Evolutionary conservation across 345 rosid species (phyloP), one percentile per base, ranked within the genome.

Genomic region (Gossypium thurberi): DNA sequence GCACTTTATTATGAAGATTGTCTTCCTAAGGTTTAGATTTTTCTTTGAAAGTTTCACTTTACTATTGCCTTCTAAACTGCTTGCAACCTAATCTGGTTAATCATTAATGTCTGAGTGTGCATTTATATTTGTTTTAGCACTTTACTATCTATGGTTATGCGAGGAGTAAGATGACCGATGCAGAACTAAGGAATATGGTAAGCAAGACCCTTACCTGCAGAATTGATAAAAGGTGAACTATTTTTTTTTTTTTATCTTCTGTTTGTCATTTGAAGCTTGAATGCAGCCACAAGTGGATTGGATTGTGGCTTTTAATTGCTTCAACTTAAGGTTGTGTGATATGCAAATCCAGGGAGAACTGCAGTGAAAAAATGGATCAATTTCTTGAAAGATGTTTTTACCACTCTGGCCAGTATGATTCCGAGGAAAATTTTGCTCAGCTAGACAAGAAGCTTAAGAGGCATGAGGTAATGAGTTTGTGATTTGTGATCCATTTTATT

Each of bases 151-250:
- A 74, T 13, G 99, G 99, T 60, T 95, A 95, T 85, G 94, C 99
- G 59, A 86, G 99, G 82, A 95, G 98, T 84, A 92, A 92, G 82
- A 95, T 95, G 99, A 87, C 91, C 1, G 97, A 92, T 82, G 94
- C 81, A 28, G 99, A 95, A 72, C 97, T 95, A 44, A 83, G 98
- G 81, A 80, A 76, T 81, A 91, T 95, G 97, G 94, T 95, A 78
- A 92, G 99, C 98, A 85, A 76, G 87, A 95, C 99, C 13, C 87
- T 95, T 52, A 91, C 98, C 55, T 95, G 99, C 87, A 88, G 98
- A 78, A 92, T 95, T 78, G 99, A 95, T 80, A 88, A 92, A 83
- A 92, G 98, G 98, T 91, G 55, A 84, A 73, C 75, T 8, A 6
- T 60, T 2, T 71, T 40, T 60, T 2, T 71, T 40, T 21, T 40